These are phyloP conservation scores for Plectosphaerella plurivora DNA, from an alignment of 2,329 filamentous ascomycete species.

Conservation along the genomic window DNA sequence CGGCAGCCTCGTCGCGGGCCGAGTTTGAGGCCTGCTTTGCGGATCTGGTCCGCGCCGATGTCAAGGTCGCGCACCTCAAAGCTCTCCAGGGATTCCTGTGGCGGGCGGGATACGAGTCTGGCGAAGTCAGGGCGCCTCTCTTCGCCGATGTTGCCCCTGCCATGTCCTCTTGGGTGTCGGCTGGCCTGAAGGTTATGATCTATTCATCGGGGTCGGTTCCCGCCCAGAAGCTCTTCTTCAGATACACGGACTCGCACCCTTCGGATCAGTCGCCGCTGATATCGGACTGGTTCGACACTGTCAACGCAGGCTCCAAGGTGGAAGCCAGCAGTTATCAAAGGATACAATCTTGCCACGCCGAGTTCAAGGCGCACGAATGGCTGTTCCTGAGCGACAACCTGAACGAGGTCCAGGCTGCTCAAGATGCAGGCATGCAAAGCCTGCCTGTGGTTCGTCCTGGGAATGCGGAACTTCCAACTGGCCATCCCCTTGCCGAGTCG, in stretches of 20 bases:
- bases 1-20: constrained; percentile 53
- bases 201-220: constrained; percentile 79
- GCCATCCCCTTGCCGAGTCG: constrained; percentile 31
- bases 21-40: constrained; percentile 63
- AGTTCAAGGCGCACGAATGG: constrained; percentile 48
- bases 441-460: constrained; percentile 63
- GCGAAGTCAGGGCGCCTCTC: constrained; percentile 66
- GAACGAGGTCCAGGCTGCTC: constrained; percentile 61
- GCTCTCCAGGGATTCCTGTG: constrained; percentile 76
- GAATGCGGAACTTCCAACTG: constrained; percentile 57
- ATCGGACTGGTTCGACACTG: constrained; percentile 71
- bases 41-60: constrained; percentile 66
- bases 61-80: constrained; percentile 75
- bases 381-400: constrained; percentile 82
- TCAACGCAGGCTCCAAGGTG: constrained; percentile 73
- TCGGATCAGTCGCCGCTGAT: constrained; percentile 58
- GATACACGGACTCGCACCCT: constrained; percentile 54
- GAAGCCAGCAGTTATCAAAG: constrained; percentile 62
- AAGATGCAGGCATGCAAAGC: constrained; percentile 58
- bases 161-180: constrained; percentile 53
- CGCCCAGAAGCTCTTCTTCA: constrained; percentile 77
- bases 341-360: constrained; percentile 50
- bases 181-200: constrained; percentile 61
- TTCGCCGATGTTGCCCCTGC: constrained; percentile 69
- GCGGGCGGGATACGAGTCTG: constrained; percentile 67